Conservation (phyloP, 164 flowering plant species). For the Akebia trifoliata region DNA sequence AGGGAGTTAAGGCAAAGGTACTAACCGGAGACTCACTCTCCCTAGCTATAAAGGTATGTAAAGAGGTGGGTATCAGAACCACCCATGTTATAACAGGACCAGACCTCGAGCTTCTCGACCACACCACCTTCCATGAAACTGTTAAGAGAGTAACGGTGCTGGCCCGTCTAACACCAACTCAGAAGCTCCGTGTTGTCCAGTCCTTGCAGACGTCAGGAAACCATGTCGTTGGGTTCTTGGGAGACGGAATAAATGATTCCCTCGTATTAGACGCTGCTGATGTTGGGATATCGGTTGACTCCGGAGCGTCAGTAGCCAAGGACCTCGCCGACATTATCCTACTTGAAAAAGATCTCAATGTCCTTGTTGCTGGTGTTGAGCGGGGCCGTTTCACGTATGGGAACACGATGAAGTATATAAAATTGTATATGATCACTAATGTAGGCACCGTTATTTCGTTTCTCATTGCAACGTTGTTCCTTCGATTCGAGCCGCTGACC, state of each 20-base stretch:
- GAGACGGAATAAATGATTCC: slow-evolving; percentile 74
- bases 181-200: slow-evolving; percentile 67
- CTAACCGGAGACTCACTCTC: slow-evolving; percentile 68
- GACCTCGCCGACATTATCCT: slow-evolving; percentile 70
- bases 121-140: slow-evolving; percentile 54
- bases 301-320: slow-evolving; percentile 68
- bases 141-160: slow-evolving; percentile 60
- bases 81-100: slow-evolving; percentile 66
- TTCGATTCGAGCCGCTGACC: slow-evolving; percentile 55
- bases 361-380: slow-evolving; percentile 65
- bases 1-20: slow-evolving; percentile 72
- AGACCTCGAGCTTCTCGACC: slow-evolving; percentile 56
- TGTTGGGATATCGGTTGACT: slow-evolving; percentile 73
- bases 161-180: slow-evolving; percentile 75
- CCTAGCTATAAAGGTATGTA: slow-evolving; percentile 57
- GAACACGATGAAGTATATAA: slow-evolving; percentile 77
- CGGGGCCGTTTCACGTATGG: slow-evolving; percentile 58
- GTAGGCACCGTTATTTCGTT: slow-evolving; percentile 57
- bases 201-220: slow-evolving; percentile 54
- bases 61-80: slow-evolving; percentile 72
- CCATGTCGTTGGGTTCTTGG: slow-evolving; percentile 70
- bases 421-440: slow-evolving; percentile 58
- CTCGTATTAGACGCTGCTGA: slow-evolving; percentile 70
- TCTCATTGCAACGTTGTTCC: slow-evolving; percentile 40
- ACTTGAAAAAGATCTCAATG: slow-evolving; percentile 74